A percentile compares a stretch with the other conserved stretches of the same genome.
phyloP scores from a whole-genome alignment of 805 yeast genomes.

The Saccharomycopsis sp. region DNA sequence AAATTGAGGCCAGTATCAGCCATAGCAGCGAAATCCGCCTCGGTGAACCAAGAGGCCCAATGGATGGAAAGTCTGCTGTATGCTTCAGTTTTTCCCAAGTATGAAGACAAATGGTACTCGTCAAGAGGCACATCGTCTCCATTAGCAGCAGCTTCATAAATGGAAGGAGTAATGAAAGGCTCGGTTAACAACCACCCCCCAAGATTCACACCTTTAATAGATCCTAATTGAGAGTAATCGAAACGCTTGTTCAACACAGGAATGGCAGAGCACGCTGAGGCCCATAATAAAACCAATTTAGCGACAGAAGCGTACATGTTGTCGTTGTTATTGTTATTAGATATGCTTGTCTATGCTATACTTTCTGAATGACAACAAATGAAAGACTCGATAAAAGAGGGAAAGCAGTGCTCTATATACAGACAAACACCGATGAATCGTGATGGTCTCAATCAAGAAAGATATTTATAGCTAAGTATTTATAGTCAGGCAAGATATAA shows the following conservation, averaged over 20 bases:
- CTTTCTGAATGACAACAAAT: not conserved
- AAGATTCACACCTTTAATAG: conserved; percentile 41
- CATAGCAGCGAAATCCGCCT: conserved; percentile 49
- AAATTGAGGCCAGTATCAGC: conserved; percentile 51
- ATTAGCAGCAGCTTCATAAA: conserved; percentile 40
- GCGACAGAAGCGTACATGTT: not conserved
- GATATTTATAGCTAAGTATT: not conserved
- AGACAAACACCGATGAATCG: not conserved
- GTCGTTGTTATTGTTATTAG: not conserved
- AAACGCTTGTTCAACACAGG: conserved; percentile 1
- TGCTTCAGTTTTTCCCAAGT: conserved; percentile 44
- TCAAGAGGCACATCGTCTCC: conserved; percentile 43
- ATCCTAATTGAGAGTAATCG: conserved; percentile 15
- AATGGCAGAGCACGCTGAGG: not conserved
- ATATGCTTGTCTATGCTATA: not conserved
- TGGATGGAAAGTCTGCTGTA: conserved; percentile 38
- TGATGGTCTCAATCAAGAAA: not conserved
- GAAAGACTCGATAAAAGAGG: not conserved
- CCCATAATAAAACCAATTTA: not conserved
- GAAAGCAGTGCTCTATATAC: not conserved
- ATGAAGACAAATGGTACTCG: conserved; percentile 49
- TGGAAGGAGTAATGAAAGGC: conserved; percentile 63
- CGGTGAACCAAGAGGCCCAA: conserved; percentile 54
- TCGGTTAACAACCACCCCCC: conserved; percentile 74
- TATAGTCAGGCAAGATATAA: not conserved